Percentiles rank a stretch among this genome's conserved stretches.
Conservation (phyloP, 306 rosid species). For the Sphenostylis stenocarpa region DNA sequence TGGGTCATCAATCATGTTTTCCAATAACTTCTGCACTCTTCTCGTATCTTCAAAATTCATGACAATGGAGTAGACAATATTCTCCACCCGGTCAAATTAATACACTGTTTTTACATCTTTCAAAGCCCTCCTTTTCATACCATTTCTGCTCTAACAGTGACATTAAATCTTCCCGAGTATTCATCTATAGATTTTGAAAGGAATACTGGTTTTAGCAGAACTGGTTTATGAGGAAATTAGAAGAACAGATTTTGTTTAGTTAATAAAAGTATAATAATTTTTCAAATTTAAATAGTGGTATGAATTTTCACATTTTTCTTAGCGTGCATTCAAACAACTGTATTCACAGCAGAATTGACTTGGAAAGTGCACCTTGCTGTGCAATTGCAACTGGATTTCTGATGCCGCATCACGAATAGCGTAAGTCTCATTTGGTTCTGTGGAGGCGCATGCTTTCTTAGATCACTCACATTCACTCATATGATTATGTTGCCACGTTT, state of each 20-base stretch:
- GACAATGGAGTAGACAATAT: background rate
- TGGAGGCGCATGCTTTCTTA: background rate
- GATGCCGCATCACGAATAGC: background rate
- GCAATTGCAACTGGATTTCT: background rate
- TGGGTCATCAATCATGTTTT: slow-evolving; percentile 30
- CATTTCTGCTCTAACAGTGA: background rate
- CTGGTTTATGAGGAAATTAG: too few species aligned
- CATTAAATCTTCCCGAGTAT: background rate
- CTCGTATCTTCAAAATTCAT: background rate
- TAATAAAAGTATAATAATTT: too few species aligned
- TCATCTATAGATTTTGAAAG: too few species aligned
- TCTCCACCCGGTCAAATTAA: slow-evolving; percentile 3
- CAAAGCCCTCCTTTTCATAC: background rate
- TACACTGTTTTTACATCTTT: background rate
- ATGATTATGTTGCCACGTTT: background rate
- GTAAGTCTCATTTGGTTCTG: background rate
- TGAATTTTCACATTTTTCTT: too few species aligned
- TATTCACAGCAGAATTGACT: background rate
- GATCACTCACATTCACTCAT: background rate
- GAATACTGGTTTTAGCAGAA: too few species aligned
- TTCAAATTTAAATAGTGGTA: too few species aligned
- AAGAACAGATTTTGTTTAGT: too few species aligned
- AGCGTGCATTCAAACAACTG: too few species aligned
- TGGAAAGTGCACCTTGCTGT: background rate
- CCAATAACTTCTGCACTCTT: background rate